Percentiles rank a stretch among this genome's conserved stretches.
Conservation (phyloP, 768 basidiomycete species). For the Kwoniella dendrophila region DNA sequence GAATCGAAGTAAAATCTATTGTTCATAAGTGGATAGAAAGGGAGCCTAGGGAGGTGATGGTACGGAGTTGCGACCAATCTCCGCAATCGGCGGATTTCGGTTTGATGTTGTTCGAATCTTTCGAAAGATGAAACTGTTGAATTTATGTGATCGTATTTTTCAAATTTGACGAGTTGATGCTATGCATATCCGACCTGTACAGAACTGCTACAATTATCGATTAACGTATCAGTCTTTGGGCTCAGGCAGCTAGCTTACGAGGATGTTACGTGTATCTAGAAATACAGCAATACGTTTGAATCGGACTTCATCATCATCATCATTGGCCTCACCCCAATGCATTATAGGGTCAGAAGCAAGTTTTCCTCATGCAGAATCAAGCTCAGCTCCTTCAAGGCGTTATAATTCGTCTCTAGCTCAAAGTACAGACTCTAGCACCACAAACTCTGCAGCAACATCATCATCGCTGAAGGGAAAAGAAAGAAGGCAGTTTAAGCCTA, state of each 20-base stretch:
- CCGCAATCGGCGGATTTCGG: conserved; percentile 1
- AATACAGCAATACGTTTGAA: conserved; percentile 2
- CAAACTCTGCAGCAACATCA: neutral
- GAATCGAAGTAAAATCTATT: too few species aligned
- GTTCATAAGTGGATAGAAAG: neutral
- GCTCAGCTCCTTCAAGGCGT: conserved; percentile 19
- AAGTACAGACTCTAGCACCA: neutral
- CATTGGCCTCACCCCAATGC: too few species aligned
- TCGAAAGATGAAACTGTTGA: too few species aligned
- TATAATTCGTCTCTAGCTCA: neutral
- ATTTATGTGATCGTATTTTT: too few species aligned
- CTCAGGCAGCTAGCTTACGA: too few species aligned
- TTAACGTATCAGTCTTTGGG: too few species aligned
- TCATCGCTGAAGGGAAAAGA: neutral
- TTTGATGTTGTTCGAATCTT: too few species aligned
- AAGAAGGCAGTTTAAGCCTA: neutral
- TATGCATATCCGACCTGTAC: too few species aligned
- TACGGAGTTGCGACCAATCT: conserved; percentile 4
- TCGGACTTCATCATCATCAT: neutral
- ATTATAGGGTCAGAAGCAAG: too few species aligned
- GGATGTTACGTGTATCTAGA: conserved; percentile 9
- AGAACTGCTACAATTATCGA: too few species aligned
- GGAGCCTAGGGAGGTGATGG: neutral
- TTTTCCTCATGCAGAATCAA: conserved; percentile 24
- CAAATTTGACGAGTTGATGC: too few species aligned